phyloP scores from a whole-genome alignment of 768 basidiomycete genomes.

The Pisolithus albus region DNA sequence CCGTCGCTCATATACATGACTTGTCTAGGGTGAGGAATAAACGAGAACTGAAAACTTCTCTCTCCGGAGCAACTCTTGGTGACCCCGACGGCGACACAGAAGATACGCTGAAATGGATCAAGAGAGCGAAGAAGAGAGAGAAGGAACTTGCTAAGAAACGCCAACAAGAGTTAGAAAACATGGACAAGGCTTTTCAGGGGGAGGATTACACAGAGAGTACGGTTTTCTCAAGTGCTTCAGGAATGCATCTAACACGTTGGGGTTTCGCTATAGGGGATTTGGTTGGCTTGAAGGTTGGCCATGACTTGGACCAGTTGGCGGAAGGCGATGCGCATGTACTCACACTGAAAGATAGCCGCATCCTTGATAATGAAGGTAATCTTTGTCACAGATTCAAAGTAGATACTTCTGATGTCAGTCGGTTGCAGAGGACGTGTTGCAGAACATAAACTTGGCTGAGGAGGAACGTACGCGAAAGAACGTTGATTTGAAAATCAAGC shows the following conservation, averaged over 20 bases:
- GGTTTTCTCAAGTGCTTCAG: constrained; percentile 20
- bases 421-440: constrained; percentile 86
- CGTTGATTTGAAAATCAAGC: constrained; percentile 81
- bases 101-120: constrained; percentile 85
- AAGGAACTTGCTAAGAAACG: constrained; percentile 82
- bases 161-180: constrained; percentile 74
- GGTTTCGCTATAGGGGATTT: constrained; percentile 60
- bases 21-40: constrained; percentile 84
- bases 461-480: constrained; percentile 74
- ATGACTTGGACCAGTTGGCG: constrained; percentile 86
- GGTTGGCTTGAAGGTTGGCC: constrained; percentile 90
- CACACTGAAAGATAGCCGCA: constrained; percentile 92
- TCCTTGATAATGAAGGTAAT: constrained; percentile 90
- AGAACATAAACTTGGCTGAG: constrained; percentile 93
- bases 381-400: too few species aligned
- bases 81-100: constrained; percentile 74
- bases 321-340: constrained; percentile 95
- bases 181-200: constrained; percentile 67
- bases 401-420: background rate
- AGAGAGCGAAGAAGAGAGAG: constrained; percentile 83
- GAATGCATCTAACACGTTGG: background rate
- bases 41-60: constrained; percentile 84
- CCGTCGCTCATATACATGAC: constrained; percentile 36
- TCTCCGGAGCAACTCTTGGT: constrained; percentile 90
- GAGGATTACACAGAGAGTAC: constrained; percentile 84